Evolutionary conservation across 257 asterid genomes (phyloP).

Genomic region (Solanum megistacrolobum): DNA sequence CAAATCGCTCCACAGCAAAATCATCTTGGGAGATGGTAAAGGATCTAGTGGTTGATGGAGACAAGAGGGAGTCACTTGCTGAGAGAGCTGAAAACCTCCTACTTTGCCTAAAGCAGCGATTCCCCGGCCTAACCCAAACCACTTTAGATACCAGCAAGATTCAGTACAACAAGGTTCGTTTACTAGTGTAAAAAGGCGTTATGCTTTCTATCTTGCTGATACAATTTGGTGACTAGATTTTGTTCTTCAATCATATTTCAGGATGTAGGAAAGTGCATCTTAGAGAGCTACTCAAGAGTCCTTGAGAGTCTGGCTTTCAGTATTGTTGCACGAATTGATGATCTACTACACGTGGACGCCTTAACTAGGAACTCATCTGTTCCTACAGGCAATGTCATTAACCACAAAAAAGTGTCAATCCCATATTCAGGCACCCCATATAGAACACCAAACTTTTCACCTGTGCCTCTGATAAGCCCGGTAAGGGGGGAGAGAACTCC

Average conservation of each 20-base stretch:
- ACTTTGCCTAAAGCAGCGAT: constrained; percentile 56
- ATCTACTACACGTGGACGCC: constrained; percentile 74
- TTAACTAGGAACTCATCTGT: constrained; percentile 41
- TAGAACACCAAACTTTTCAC: constrained; percentile 59
- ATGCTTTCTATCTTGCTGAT: neutral
- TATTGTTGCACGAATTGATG: constrained; percentile 73
- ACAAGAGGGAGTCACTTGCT: constrained; percentile 57
- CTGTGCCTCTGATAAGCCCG: constrained; percentile 41
- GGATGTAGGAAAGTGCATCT: constrained; percentile 87
- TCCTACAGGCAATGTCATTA: constrained; percentile 18
- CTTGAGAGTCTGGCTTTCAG: constrained; percentile 87
- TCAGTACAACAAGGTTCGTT: constrained; percentile 75
- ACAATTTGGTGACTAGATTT: neutral
- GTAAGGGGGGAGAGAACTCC: constrained; percentile 61
- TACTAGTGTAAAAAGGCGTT: neutral
- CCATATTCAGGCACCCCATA: constrained; percentile 58
- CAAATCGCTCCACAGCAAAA: constrained; percentile 40
- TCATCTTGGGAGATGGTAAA: constrained; percentile 87
- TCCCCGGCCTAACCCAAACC: constrained; percentile 77
- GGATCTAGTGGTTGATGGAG: constrained; percentile 74
- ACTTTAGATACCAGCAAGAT: constrained; percentile 72
- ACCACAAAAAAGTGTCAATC: constrained; percentile 40
- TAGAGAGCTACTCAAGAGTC: constrained; percentile 97
- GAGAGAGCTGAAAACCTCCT: constrained; percentile 79
- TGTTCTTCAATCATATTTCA: constrained; percentile 5